A percentile compares a stretch with the other conserved stretches of the same genome.
Conservation (phyloP, 73 alveolate genomes). For the Tetrahymena thermophila region DNA sequence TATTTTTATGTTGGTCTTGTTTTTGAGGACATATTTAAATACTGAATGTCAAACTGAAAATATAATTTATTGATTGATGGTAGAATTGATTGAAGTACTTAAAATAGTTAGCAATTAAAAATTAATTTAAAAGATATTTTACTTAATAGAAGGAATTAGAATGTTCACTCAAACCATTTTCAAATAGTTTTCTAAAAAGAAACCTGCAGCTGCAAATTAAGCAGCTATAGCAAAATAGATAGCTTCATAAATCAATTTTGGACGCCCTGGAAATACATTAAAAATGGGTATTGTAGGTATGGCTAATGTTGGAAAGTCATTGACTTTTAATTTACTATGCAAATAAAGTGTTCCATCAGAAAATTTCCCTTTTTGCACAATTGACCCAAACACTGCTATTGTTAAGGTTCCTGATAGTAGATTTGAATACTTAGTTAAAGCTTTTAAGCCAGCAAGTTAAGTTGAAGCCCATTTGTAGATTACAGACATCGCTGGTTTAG, state of each 20-base stretch:
- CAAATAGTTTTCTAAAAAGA: not conserved
- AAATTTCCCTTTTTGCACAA: conserved; percentile 97
- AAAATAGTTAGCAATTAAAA: not conserved
- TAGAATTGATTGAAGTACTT: not conserved
- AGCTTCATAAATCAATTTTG: not conserved
- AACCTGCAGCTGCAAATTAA: not conserved
- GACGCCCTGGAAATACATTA: not conserved
- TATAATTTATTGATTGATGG: not conserved
- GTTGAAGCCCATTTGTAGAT: conserved; percentile 3
- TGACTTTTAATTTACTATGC: conserved; percentile 21
- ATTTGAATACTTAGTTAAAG: conserved; percentile 60
- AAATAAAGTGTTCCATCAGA: conserved; percentile 84
- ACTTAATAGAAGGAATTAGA: not conserved
- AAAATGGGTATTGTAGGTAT: conserved; percentile 96
- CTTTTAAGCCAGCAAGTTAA: conserved; percentile 13
- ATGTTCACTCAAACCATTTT: not conserved
- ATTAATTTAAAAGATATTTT: not conserved
- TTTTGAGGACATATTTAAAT: not conserved
- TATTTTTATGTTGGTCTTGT: too few species aligned
- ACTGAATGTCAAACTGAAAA: not conserved
- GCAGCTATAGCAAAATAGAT: not conserved
- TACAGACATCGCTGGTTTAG: conserved; percentile 47
- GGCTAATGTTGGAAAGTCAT: conserved; percentile 98
- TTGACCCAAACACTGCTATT: conserved; percentile 94
- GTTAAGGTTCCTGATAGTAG: conserved; percentile 93